These are phyloP conservation scores for Sclerotinia borealis DNA, from an alignment of 2,329 filamentous ascomycete genomes.

Conservation along the genomic window DNA sequence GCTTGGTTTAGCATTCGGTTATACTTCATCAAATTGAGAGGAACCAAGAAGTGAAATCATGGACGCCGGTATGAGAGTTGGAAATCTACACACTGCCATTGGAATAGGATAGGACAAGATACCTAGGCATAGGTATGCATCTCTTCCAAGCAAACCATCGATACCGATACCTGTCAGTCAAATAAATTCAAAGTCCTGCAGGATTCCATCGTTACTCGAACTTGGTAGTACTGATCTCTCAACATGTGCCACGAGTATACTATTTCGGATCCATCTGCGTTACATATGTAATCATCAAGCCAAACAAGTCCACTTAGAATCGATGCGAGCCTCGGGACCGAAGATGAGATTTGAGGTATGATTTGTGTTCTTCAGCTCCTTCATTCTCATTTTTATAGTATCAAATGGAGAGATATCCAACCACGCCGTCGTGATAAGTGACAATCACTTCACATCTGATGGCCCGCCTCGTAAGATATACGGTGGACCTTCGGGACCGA, in stretches of 20 bases:
- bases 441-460: not conserved
- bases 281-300: not conserved
- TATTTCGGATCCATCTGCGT: not conserved
- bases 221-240: not conserved
- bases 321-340: not conserved
- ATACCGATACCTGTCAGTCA: not conserved
- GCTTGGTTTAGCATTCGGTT: not conserved
- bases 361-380: not conserved
- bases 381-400: not conserved
- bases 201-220: not conserved
- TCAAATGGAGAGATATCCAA: not conserved
- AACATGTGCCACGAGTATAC: not conserved
- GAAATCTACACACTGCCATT: not conserved
- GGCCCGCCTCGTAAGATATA: not conserved
- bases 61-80: not conserved
- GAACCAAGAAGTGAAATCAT: not conserved
- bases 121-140: no score
- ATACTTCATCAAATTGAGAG: not conserved
- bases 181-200: not conserved
- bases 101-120: not conserved
- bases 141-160: not conserved
- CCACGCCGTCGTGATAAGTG: not conserved
- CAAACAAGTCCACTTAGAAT: not conserved
- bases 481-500: not conserved
- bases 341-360: not conserved